Evolutionary conservation across 2,329 filamentous ascomycete genomes (phyloP), one percentile per base, ranked within the genome.

Genomic region (Verticillium albo-atrum): DNA sequence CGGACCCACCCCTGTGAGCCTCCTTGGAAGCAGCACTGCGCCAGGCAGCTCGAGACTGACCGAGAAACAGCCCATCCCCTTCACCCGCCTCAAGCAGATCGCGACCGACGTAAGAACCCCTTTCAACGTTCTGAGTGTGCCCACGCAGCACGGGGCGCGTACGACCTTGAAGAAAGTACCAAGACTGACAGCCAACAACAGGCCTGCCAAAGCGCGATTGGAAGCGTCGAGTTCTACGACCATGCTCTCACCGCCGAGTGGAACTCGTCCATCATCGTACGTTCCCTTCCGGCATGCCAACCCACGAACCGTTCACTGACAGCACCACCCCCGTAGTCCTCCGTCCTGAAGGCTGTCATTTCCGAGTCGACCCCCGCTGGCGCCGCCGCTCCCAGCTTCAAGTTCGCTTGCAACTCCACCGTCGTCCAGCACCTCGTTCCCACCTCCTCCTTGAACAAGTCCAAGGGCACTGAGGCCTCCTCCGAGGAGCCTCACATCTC

Each of bases 351-450:
- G 71, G 82, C 87, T 57, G 82, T 94, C 65, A 91, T 94, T 75
- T 87, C 88, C 66, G 90, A 93, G 72, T 87, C 89, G 56, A 86
- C 84, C 20, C 82, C 85, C 20, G 73, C 81, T 54, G 77, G 81
- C 62, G 78, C 80, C 62, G 76, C 80, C 28, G 79, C 84, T 27
- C 89, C 90, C 5, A 75, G 80, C 17, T 97, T 88, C 85, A 98
- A 98, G 77, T 98, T 94, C 78, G 91, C 92, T 67, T 92, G 96
- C 78, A 98, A 97, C 83, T 96, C 91, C 81, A 98, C 94, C 66
- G 97, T 98, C 72, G 96, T 98, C 67, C 94, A 99, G 80, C 94
- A 98, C 79, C 82, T 94, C 34, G 85, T 89, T 23, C 85, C 89
- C 58, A 88, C 85, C 14, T 84, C 85, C 30, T 79, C 84, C 59